Percentiles rank a stretch among this genome's conserved stretches.
Conservation (phyloP, 176 grass and related monocot species). For the Rhynchospora breviuscula region DNA sequence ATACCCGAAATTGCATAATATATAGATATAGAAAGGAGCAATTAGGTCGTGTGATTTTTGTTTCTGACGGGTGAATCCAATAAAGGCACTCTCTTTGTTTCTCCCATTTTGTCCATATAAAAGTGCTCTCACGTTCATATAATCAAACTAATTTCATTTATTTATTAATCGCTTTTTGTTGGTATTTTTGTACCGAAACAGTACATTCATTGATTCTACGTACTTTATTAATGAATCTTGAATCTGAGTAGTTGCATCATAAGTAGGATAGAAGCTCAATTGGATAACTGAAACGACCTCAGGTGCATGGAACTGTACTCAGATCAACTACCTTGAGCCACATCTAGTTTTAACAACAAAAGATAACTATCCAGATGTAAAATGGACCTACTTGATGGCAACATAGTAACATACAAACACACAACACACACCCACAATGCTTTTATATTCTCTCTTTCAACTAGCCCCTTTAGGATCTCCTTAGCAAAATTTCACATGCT, state of each 20-base stretch:
- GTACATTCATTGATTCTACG: background rate
- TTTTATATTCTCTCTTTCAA: conserved; percentile 18
- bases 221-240: background rate
- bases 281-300: background rate
- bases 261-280: background rate
- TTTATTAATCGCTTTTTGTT: background rate
- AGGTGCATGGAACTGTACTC: background rate
- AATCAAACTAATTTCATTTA: background rate
- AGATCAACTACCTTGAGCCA: background rate
- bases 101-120: background rate
- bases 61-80: background rate
- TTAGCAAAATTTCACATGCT: conserved; percentile 22
- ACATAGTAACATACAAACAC: conserved; percentile 6
- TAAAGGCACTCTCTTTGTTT: background rate
- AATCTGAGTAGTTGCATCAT: conserved; percentile 19
- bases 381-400: conserved; percentile 19
- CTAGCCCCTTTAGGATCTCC: conserved; percentile 8
- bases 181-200: background rate
- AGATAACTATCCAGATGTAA: conserved; percentile 12
- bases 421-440: background rate
- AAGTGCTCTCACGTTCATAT: background rate
- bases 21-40: too few relatives aligned
- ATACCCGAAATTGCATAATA: too few relatives aligned
- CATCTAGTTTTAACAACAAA: background rate
- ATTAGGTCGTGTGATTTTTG: background rate